Evolutionary conservation across 75 land plant genomes (phyloP).

Genomic region (Chamaecyparis obtusa): DNA sequence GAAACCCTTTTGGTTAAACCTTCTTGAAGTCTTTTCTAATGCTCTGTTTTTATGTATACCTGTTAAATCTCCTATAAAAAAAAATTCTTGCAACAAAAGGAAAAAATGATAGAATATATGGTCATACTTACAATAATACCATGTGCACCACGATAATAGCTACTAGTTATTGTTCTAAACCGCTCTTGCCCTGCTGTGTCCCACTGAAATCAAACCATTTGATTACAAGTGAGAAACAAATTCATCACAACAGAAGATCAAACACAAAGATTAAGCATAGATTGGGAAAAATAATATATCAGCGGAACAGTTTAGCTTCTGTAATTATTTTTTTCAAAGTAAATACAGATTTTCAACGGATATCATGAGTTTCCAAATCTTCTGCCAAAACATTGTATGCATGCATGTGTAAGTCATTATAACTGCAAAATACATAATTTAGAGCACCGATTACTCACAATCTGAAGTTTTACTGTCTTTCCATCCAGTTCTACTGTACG

Average conservation of each 20-base stretch:
- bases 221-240: background rate
- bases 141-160: conserved; percentile 94
- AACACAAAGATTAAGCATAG: background rate
- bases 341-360: background rate
- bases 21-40: background rate
- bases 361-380: background rate
- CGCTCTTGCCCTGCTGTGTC: conserved; percentile 97
- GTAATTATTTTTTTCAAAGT: background rate
- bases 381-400: background rate
- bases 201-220: conserved; percentile 49
- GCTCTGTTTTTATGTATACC: background rate
- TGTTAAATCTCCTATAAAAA: background rate
- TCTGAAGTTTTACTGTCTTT: conserved; percentile 72
- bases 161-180: conserved; percentile 89
- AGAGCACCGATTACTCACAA: conserved; percentile 36
- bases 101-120: background rate
- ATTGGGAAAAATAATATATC: background rate
- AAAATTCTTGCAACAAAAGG: background rate
- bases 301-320: background rate
- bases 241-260: background rate
- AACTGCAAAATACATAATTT: background rate
- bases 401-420: background rate
- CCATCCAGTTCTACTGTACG: conserved; percentile 71
- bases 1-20: background rate
- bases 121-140: conserved; percentile 74